phyloP scores from a whole-genome alignment of 148 eudicot species.

The Simmondsia chinensis region DNA sequence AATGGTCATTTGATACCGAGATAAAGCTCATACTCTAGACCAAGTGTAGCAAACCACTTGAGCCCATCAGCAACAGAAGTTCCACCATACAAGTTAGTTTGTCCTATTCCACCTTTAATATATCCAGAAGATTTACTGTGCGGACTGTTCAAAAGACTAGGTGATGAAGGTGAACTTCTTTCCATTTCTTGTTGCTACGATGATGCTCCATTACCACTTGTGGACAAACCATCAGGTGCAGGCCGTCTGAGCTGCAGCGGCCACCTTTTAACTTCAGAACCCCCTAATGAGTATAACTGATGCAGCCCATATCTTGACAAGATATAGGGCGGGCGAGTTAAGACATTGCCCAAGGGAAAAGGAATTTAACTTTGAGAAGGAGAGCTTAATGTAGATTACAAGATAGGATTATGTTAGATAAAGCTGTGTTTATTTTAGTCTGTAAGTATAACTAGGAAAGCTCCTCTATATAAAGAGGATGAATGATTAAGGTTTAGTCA shows the following conservation, averaged over 20 bases:
- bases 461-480: too few relatives aligned
- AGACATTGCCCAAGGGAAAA: not conserved
- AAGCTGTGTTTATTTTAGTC: too few relatives aligned
- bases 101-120: slow-evolving; percentile 79
- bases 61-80: slow-evolving; percentile 48
- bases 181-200: slow-evolving; percentile 87
- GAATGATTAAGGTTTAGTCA: too few relatives aligned
- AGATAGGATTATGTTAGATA: too few relatives aligned
- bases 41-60: slow-evolving; percentile 84
- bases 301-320: slow-evolving; percentile 84
- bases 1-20: slow-evolving; percentile 73
- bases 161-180: slow-evolving; percentile 68
- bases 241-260: slow-evolving; percentile 80
- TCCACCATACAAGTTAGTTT: slow-evolving; percentile 58
- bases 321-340: too few relatives aligned
- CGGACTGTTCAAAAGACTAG: slow-evolving; percentile 62
- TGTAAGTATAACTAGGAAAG: too few relatives aligned
- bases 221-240: slow-evolving; percentile 62
- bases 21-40: slow-evolving; percentile 88
- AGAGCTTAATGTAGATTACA: too few relatives aligned
- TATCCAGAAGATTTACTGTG: slow-evolving; percentile 66
- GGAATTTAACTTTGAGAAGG: too few relatives aligned
- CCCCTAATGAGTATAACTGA: slow-evolving; percentile 78
- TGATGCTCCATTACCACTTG: slow-evolving; percentile 59
- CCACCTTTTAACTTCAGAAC: slow-evolving; percentile 92